A percentile compares a stretch with the other conserved stretches of the same genome.
phyloP scores from a whole-genome alignment of 2,329 filamentous ascomycete genomes.

The Knoxdaviesia capensis region DNA sequence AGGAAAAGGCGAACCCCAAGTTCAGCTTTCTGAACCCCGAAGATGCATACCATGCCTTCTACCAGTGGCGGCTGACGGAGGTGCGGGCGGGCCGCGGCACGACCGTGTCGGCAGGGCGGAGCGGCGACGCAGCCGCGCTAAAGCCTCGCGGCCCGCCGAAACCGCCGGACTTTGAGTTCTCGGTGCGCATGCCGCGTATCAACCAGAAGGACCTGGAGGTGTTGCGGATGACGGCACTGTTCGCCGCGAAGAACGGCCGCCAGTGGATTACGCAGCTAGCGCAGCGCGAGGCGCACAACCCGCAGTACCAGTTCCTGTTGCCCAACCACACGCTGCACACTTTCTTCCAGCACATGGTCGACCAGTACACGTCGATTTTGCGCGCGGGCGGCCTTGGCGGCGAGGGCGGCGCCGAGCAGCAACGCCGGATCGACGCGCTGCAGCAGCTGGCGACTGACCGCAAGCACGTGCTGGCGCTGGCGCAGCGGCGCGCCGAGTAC shows the following conservation, averaged over 20 bases:
- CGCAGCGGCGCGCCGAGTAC: constrained; percentile 75
- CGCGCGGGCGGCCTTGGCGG: constrained; percentile 47
- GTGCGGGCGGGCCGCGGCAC: constrained; percentile 70
- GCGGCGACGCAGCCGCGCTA: constrained; percentile 35
- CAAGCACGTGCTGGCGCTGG: constrained; percentile 58
- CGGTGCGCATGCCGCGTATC: constrained; percentile 91
- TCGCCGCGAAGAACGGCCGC: constrained; percentile 81
- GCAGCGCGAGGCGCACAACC: constrained; percentile 76
- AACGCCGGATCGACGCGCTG: constrained; percentile 52
- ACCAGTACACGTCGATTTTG: constrained; percentile 76
- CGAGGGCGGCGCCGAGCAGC: constrained; percentile 44
- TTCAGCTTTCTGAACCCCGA: constrained; percentile 67
- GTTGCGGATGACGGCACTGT: constrained; percentile 62
- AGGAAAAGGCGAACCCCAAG: constrained; percentile 69
- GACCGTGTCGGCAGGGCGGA: constrained; percentile 54
- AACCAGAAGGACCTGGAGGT: constrained; percentile 77
- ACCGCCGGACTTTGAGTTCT: constrained; percentile 79
- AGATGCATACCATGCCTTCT: constrained; percentile 77
- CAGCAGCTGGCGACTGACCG: constrained; percentile 60
- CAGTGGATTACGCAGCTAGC: constrained; percentile 79
- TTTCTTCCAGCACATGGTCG: constrained; percentile 80
- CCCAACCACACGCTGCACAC: constrained; percentile 92
- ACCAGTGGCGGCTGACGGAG: constrained; percentile 76
- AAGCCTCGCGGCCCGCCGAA: constrained; percentile 61
- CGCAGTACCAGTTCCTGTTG: constrained; percentile 88